Evolutionary conservation across 805 yeast genomes (phyloP).

Genomic region (Dipodascopsis tothii): DNA sequence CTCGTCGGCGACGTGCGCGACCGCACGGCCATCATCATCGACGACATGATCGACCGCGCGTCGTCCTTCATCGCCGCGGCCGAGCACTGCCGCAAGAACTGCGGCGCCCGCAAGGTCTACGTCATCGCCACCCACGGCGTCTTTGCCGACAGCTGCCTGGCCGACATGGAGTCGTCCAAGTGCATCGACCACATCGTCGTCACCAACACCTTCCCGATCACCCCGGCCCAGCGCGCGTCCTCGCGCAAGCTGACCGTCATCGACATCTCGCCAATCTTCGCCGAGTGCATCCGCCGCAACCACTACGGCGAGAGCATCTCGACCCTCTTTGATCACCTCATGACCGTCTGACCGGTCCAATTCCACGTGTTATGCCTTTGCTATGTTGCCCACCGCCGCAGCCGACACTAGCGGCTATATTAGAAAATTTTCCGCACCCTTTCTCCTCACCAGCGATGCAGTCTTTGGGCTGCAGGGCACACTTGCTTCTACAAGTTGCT

Average conservation of each 20-base stretch:
- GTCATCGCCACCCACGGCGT: conserved; percentile 94
- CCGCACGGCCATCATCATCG: conserved; percentile 86
- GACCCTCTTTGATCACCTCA: conserved; percentile 12
- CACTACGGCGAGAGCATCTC: conserved; percentile 61
- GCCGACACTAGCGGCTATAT: background rate
- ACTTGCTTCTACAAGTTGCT: background rate
- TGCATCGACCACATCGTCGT: conserved; percentile 84
- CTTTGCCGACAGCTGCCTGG: conserved; percentile 80
- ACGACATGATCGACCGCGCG: conserved; percentile 96
- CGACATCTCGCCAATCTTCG: conserved; percentile 90
- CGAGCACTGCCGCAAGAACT: conserved; percentile 88
- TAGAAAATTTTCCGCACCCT: background rate
- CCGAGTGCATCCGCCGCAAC: conserved; percentile 97
- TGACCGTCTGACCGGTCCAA: background rate
- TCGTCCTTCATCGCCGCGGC: conserved; percentile 94
- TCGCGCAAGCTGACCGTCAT: conserved; percentile 67
- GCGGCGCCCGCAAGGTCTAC: conserved; percentile 90
- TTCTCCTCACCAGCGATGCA: conserved; percentile 23
- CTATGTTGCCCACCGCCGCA: background rate
- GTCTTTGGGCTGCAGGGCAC: conserved; percentile 23
- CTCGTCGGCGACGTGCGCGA: conserved; percentile 92
- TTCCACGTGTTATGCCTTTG: background rate
- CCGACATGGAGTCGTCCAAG: conserved; percentile 63
- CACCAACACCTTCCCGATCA: conserved; percentile 91
- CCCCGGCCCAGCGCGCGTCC: conserved; percentile 50